Conservation (phyloP, 805 yeast genomes). For the Barnettozyma populi region DNA sequence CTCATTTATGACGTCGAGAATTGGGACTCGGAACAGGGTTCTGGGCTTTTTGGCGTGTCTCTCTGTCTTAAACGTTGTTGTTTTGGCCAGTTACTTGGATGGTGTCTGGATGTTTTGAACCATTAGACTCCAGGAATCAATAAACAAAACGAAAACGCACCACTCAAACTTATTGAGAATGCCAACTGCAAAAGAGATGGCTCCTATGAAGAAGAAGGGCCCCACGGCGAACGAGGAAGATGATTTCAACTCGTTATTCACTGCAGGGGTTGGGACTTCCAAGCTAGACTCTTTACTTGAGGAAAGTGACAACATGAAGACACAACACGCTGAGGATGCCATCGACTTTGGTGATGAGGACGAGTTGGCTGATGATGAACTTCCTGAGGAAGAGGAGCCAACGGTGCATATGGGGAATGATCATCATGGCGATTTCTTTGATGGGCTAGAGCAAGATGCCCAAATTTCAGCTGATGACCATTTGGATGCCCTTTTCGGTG, state of each 20-base stretch:
- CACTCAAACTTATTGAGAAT: background rate
- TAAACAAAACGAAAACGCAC: background rate
- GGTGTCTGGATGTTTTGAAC: slow-evolving; percentile 4
- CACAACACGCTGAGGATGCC: slow-evolving; percentile 84
- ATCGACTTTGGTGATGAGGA: slow-evolving; percentile 92
- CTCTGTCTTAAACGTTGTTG: background rate
- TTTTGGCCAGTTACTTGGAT: background rate
- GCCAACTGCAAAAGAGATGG: background rate
- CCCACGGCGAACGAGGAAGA: slow-evolving; percentile 29
- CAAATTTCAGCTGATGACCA: slow-evolving; percentile 9
- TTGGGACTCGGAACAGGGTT: background rate
- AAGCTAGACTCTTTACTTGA: slow-evolving; percentile 18
- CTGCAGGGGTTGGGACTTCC: slow-evolving; percentile 26
- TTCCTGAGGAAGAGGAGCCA: slow-evolving; percentile 28
- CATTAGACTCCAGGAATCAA: background rate
- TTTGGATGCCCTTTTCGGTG: slow-evolving; percentile 28
- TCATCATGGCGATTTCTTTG: slow-evolving; percentile 10
- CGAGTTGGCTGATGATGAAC: slow-evolving; percentile 87
- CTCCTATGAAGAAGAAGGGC: slow-evolving; percentile 5
- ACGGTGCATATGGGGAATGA: slow-evolving; percentile 24
- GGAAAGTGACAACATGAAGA: slow-evolving; percentile 24
- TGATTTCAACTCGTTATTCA: slow-evolving; percentile 33
- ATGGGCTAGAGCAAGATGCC: slow-evolving; percentile 10
- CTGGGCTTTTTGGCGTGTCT: background rate
- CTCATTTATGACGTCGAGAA: background rate